Percentiles rank a stretch among this genome's conserved stretches.
Conservation (phyloP, 2,329 filamentous ascomycete genomes). For the Graphilbum ipis-grandicollis region DNA sequence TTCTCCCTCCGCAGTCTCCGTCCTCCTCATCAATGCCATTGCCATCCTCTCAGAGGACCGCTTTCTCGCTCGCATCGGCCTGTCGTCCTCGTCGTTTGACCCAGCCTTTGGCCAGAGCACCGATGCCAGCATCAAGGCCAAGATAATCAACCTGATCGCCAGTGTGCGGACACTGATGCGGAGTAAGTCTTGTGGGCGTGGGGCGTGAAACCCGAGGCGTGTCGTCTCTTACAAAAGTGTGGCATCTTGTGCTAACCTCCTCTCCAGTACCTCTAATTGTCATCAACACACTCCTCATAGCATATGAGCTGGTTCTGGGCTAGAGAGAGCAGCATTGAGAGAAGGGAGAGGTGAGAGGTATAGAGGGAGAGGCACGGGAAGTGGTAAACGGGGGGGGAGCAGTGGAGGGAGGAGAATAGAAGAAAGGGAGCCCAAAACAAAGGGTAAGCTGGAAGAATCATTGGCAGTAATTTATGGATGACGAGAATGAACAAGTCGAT, state of each 20-base stretch:
- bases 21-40: constrained; percentile 86
- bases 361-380: no score
- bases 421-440: no score
- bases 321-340: no score
- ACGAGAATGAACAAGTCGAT: no score
- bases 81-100: constrained; percentile 53
- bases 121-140: constrained; percentile 67
- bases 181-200: constrained; percentile 39
- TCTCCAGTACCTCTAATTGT: constrained; percentile 72
- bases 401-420: no score
- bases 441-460: no score
- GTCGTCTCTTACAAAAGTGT: neutral
- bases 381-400: no score
- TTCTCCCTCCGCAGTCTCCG: constrained; percentile 55
- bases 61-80: constrained; percentile 79
- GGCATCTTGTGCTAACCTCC: neutral
- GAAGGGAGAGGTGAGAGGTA: no score
- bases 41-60: constrained; percentile 89
- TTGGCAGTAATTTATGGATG: no score
- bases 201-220: neutral
- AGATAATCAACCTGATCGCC: constrained; percentile 76
- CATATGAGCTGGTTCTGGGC: constrained; percentile 65
- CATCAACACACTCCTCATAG: constrained; percentile 66
- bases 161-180: constrained; percentile 85
- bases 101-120: constrained; percentile 60